Evolutionary conservation across 2,329 filamentous ascomycete genomes (phyloP).

Genomic region (Fonsecaea monophora): DNA sequence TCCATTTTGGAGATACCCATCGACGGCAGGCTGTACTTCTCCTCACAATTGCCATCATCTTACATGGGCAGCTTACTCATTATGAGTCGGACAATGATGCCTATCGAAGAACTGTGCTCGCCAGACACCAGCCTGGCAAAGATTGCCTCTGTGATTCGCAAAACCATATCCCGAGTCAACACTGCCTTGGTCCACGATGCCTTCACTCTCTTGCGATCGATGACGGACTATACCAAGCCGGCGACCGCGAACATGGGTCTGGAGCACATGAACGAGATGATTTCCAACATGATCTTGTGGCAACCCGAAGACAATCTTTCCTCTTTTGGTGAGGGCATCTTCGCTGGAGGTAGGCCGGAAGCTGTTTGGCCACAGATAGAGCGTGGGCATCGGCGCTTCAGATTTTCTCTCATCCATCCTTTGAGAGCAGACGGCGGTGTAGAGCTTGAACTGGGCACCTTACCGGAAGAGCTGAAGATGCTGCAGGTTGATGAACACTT

Average conservation of each 20-base stretch:
- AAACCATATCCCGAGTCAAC: neutral
- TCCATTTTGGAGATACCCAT: slow-evolving; percentile 20
- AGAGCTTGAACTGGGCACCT: slow-evolving; percentile 37
- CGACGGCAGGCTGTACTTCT: slow-evolving; percentile 17
- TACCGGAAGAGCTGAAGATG: slow-evolving; percentile 36
- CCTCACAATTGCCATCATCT: slow-evolving; percentile 6
- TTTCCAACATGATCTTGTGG: slow-evolving; percentile 21
- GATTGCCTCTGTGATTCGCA: neutral
- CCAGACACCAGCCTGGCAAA: slow-evolving; percentile 1
- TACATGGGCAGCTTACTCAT: slow-evolving; percentile 20
- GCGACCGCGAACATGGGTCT: slow-evolving; percentile 23
- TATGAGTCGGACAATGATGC: slow-evolving; percentile 6
- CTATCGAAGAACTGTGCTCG: slow-evolving; percentile 8
- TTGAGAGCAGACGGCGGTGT: slow-evolving; percentile 41
- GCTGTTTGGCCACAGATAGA: slow-evolving; percentile 43
- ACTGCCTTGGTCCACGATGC: slow-evolving; percentile 7
- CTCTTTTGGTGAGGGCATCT: slow-evolving; percentile 29
- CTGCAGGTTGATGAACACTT: slow-evolving; percentile 36
- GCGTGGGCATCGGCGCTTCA: slow-evolving; percentile 39
- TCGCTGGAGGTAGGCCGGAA: slow-evolving; percentile 40
- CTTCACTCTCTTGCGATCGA: slow-evolving; percentile 13
- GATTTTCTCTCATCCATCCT: slow-evolving; percentile 42
- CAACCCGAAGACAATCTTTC: neutral
- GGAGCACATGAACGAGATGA: slow-evolving; percentile 18
- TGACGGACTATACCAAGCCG: slow-evolving; percentile 9